Evolutionary conservation across 441 rosid species (phyloP).

Genomic region (Gossypium laxum): DNA sequence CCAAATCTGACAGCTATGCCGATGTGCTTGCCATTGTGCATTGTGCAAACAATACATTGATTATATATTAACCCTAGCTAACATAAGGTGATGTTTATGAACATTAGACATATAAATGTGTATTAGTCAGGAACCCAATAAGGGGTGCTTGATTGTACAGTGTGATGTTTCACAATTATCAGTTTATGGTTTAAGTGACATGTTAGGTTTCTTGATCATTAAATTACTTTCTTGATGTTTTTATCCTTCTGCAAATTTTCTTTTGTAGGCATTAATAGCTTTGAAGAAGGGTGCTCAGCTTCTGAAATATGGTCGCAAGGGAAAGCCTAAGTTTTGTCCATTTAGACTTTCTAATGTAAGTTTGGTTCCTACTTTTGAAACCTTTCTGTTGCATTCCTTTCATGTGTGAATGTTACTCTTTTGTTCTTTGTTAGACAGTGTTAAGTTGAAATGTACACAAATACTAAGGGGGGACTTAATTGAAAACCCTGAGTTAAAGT

Average conservation of each 20-base stretch:
- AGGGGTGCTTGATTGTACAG: neutral
- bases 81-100: neutral
- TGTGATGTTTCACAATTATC: neutral
- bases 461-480: neutral
- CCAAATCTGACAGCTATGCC: neutral
- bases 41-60: neutral
- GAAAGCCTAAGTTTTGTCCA: constrained; percentile 83
- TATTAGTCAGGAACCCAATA: neutral
- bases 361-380: constrained; percentile 5
- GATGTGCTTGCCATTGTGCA: neutral
- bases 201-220: neutral
- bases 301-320: constrained; percentile 93
- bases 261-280: constrained; percentile 62
- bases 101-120: neutral
- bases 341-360: constrained; percentile 89
- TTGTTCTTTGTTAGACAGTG: constrained; percentile 2
- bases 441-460: constrained; percentile 6
- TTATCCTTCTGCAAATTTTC: neutral
- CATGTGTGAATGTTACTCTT: neutral
- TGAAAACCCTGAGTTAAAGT: neutral
- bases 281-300: constrained; percentile 89
- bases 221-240: neutral
- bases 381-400: constrained; percentile 8
- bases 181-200: neutral
- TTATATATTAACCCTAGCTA: neutral